phyloP scores from a whole-genome alignment of 2,329 filamentous ascomycete genomes.

The Alternaria conjuncta region DNA sequence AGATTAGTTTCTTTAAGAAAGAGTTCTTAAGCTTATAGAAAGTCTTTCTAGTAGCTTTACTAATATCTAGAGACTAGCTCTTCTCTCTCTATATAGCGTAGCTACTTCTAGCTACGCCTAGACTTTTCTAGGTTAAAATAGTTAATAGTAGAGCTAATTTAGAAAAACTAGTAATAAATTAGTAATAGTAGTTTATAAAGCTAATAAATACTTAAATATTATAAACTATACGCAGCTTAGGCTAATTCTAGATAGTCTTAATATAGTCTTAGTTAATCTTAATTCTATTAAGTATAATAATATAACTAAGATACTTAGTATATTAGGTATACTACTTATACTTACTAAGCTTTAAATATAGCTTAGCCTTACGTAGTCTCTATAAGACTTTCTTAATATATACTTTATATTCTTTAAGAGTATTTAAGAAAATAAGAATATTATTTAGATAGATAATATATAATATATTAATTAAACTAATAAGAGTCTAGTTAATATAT shows the following conservation, averaged over 20 bases:
- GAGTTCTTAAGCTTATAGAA: not conserved
- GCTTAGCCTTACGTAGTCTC: not conserved
- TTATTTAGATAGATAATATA: not conserved
- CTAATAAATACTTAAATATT: not conserved
- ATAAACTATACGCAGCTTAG: not conserved
- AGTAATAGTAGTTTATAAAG: not conserved
- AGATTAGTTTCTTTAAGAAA: not conserved
- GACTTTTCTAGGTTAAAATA: not conserved
- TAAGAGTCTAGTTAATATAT: not conserved
- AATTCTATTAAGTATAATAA: not conserved
- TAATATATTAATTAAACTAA: not conserved
- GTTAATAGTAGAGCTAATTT: not conserved
- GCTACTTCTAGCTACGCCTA: not conserved
- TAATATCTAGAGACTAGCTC: not conserved
- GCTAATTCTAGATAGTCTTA: not conserved
- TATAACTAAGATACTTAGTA: not conserved
- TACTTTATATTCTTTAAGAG: not conserved
- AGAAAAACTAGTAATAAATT: not conserved
- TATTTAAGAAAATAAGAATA: not conserved
- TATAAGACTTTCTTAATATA: not conserved
- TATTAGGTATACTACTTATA: not conserved
- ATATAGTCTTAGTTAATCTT: not conserved
- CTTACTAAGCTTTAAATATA: not conserved
- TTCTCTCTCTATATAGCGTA: not conserved
- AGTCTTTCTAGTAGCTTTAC: not conserved